A percentile compares a stretch with the other conserved stretches of the same genome.
Conservation (phyloP, 306 rosid species). For the Pterocarpus macrocarpus region DNA sequence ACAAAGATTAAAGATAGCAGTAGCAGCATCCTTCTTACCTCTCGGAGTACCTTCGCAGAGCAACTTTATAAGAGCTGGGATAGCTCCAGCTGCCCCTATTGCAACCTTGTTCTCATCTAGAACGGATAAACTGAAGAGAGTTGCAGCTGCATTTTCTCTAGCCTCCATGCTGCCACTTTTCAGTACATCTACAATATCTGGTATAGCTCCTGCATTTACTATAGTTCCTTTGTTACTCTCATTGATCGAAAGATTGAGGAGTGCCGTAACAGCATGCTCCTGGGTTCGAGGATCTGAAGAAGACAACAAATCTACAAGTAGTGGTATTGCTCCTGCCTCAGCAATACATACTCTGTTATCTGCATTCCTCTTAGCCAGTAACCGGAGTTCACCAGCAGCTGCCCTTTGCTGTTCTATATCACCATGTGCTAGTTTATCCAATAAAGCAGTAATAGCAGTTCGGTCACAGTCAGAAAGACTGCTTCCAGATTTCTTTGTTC, state of each 20-base stretch:
- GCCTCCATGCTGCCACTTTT: conserved; percentile 96
- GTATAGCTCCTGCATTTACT: conserved; percentile 92
- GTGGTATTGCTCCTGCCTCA: conserved; percentile 97
- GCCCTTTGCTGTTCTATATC: conserved; percentile 87
- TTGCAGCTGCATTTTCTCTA: conserved; percentile 98
- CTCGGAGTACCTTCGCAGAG: conserved; percentile 95
- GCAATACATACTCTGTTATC: conserved; percentile 97
- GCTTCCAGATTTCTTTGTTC: conserved; percentile 75
- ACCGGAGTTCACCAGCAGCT: conserved; percentile 94
- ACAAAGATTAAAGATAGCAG: conserved; percentile 91
- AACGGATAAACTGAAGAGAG: conserved; percentile 93
- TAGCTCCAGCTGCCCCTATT: conserved; percentile 99
- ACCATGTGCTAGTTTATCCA: conserved; percentile 71
- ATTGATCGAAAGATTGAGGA: conserved; percentile 91
- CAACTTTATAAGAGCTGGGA: conserved; percentile 88
- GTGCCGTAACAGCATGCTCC: conserved; percentile 98
- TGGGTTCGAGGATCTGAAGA: conserved; percentile 85
- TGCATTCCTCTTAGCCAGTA: conserved; percentile 94
- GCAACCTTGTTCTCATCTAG: conserved; percentile 92
- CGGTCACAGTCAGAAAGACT: conserved; percentile 82
- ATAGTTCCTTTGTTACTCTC: conserved; percentile 91
- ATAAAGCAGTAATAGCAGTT: conserved; percentile 63
- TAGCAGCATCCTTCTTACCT: conserved; percentile 99
- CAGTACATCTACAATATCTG: conserved; percentile 92
- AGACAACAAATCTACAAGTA: conserved; percentile 84